A percentile compares a stretch with the other conserved stretches of the same genome.
Conservation (phyloP, 2,329 filamentous ascomycete species). For the Dothistroma pini region DNA sequence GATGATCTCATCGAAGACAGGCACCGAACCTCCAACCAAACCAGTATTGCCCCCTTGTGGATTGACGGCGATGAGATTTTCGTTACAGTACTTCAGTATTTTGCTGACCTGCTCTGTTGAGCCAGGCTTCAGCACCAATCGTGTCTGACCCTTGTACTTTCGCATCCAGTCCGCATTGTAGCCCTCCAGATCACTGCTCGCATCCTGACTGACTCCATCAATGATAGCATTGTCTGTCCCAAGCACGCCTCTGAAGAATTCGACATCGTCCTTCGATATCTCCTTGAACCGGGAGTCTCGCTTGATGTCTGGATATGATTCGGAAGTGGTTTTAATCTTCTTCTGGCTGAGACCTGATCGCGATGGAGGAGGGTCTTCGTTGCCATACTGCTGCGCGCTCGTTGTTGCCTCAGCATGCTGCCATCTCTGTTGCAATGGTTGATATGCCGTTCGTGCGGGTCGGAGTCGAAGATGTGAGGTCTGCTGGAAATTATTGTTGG, state of each 20-base stretch:
- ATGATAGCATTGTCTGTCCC: constrained; percentile 75
- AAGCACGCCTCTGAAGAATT: constrained; percentile 76
- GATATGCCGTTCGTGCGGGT: constrained; percentile 14
- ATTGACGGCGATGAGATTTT: constrained; percentile 85
- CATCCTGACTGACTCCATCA: constrained; percentile 73
- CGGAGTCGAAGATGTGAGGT: constrained; percentile 24
- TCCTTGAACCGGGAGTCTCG: constrained; percentile 71
- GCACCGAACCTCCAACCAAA: constrained; percentile 89
- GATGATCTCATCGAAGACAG: constrained; percentile 97
- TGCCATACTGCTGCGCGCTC: constrained; percentile 29
- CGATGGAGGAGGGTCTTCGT: constrained; percentile 28
- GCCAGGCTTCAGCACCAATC: constrained; percentile 79
- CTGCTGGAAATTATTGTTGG: constrained; percentile 32
- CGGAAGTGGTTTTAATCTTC: constrained; percentile 73
- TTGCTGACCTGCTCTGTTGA: constrained; percentile 85
- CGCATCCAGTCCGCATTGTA: constrained; percentile 99
- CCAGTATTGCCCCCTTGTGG: constrained; percentile 97
- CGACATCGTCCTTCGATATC: constrained; percentile 73
- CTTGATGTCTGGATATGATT: constrained; percentile 79
- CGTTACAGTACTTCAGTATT: constrained; percentile 92
- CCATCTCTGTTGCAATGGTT: constrained; percentile 27
- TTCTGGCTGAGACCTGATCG: constrained; percentile 25
- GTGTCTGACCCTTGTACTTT: constrained; percentile 90
- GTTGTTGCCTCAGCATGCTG: constrained; percentile 32
- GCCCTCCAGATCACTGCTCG: constrained; percentile 74